Base-by-base conservation (phyloP, 192 early-diverging fungal genomes). In the Gonapodya sp. region DNA sequence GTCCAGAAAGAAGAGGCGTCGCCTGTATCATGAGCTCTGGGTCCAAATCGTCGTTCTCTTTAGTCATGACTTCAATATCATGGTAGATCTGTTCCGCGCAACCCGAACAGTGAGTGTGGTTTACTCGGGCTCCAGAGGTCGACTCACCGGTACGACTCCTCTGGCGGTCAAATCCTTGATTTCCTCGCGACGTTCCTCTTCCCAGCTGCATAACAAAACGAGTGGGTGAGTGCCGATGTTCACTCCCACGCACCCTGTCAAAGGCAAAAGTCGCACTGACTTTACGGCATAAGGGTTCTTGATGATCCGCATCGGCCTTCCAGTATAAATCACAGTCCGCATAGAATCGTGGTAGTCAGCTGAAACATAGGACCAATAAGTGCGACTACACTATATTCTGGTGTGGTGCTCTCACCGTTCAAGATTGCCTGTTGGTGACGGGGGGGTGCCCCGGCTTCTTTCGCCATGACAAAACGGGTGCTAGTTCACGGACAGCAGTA, bases 401-500 rank as follows among this genome's bases (percentile, higher is more conserved):
- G 8, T 64, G 46, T 16, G 8, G 24, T 64, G 8, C 24, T 16
- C 46, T 64, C 46, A 64, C 46, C 46, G 8, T 77, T 77, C 30
- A 77, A 31, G 75, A 77, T 34, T 18, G 18, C 30, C 36, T 87
- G 16, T 79, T 87, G 87, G 81, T 87, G 87, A 18, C 79, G 35
- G 32, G 46, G 81, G 1, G 86, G 86, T 1, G 87, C 87, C 0
- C 85, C 84, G 0, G 87, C 87, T 82, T 87, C 87, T 1, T 36
- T 87, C 14, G 86, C 82, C 75, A 82, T 85, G 18, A 87, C 83
- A 78, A 87, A 87, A 1, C 87, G 78, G 0, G 87, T 87, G 1
- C 87, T 34, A 33, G 34, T 34, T 2, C 8, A 77, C 31, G 34
- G 30, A 33, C 8, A 8, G 31, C 8, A 16, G 8, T 64, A 64